Evolutionary conservation across 2,329 filamentous ascomycete species (phyloP), one percentile per base, ranked within the genome.

Genomic region (Claviceps humidiphila): DNA sequence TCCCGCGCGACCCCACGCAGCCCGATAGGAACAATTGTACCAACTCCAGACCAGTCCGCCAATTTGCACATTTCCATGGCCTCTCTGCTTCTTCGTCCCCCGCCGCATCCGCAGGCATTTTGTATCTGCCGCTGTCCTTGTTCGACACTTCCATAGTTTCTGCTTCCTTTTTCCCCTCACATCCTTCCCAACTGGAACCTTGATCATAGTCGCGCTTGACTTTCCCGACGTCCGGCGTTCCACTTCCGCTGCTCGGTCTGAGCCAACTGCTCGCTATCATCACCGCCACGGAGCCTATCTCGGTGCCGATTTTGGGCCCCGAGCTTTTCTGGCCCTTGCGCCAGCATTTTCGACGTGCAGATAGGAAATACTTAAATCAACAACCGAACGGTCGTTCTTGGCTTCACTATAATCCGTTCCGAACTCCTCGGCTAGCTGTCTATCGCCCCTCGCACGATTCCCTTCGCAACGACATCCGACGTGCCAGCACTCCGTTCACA

Each of bases 401-500:
- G 16, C 34, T 20, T 41, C 38, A 30, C 17, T 5, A n/a, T 30
- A 13, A 2, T 5, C 38, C 24, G 2, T 14, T 22, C 9, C 20
- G 6, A n/a, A 49, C 16, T 22, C 20, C 11, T 40, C n/a, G 34
- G 30, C 38, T 22, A n/a, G 14, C 20, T 14, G 8, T 20, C 22
- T 40, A 26, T 30, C 42, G 17, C 11, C 22, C 11, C 22, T 51
- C 22, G 34, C 24, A 38, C 49, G 8, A 41, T 22, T 14, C 7
- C 22, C 6, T 22, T 5, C 37, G 4, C 13, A n/a, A 13, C 34
- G 37, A 43, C 48, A 39, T 34, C 41, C 45, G 37, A 51, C 40
- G 38, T 49, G 20, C 17, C 51, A 41, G 51, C 51, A 43, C 50
- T 53, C 40, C 51, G 44, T 48, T 37, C 47, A 34, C 53, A 43